Evolutionary conservation across 129 eudicot species (phyloP), one percentile per base, ranked within the genome.

Genomic region (Gnaphalium uliginosum): DNA sequence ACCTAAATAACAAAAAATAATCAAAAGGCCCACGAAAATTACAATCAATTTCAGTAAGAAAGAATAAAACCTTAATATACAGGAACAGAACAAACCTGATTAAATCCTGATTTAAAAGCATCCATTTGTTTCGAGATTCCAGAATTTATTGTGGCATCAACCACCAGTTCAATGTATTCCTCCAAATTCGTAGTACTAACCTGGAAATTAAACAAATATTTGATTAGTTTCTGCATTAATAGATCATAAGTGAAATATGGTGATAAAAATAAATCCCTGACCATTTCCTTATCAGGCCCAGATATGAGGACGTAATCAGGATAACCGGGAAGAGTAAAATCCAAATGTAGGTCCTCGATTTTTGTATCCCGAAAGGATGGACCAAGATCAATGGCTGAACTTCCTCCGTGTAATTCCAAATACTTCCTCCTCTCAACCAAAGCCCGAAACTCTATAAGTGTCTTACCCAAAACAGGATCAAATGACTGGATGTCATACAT

Each of bases 241-340:
- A 32, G n/a, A 24, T 21, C 17, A 25, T 4, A 5, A 71, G 0
- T 19, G 23, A 26, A 68, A 76, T 5, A 64, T 2, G 19, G 18
- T 24, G 17, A 76, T 62, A 25, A 22, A 26, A 39, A 61, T 17
- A 69, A 75, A 60, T 78, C 71, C 75, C 82, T 77, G 35, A 94
- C 99, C 97, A 84, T 81, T 60, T 80, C 76, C 61, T 81, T 70
- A 75, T 79, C 81, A 24, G 87, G 68, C 54, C 80, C 86, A 37
- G 86, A 77, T 54, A 74, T 26, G 53, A 89, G 91, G 11, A 72
- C 58, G 75, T 85, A 91, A 71, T 94, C 93, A 15, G 97, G 96
- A 85, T 89, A 94, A 18, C 99, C 99, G 25, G 99, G 99, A 79
- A 94, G 90, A 23, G 94, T 80, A 81, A 90, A 94, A 76, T 94